Percentiles rank a stretch among this genome's conserved stretches.
These are phyloP conservation scores for Fraxinus greggii DNA, from an alignment of 305 asterid species.

Conservation along the genomic window DNA sequence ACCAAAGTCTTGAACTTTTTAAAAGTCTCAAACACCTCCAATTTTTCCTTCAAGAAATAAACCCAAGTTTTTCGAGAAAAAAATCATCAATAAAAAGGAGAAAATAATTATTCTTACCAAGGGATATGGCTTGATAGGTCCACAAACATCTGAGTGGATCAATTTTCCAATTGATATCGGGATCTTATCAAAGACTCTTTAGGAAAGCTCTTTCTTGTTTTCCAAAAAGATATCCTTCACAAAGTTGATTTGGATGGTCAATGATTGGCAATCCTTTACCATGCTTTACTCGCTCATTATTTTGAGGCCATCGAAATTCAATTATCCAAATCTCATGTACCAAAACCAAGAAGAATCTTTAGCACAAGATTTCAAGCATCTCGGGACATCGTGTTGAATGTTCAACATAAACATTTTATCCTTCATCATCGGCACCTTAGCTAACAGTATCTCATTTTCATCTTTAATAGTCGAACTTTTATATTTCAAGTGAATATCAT, in stretches of 20 bases:
- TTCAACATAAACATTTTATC: too few species aligned
- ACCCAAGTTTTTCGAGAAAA: neutral
- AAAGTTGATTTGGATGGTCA: neutral
- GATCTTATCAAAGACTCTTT: neutral
- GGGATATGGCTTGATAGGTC: neutral
- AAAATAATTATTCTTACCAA: neutral
- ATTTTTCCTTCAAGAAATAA: neutral
- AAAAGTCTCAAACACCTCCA: neutral
- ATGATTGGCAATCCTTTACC: neutral
- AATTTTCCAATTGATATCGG: neutral
- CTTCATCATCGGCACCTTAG: too few species aligned
- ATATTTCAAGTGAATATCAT: too few species aligned
- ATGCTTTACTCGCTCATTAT: neutral
- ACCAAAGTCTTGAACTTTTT: constrained; percentile 5
- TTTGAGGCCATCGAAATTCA: neutral
- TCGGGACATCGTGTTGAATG: too few species aligned
- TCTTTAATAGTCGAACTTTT: too few species aligned
- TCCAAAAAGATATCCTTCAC: constrained; percentile 1
- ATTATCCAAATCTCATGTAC: neutral
- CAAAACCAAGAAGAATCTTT: neutral
- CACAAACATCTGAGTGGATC: neutral
- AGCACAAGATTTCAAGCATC: neutral
- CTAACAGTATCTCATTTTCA: too few species aligned
- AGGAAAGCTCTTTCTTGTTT: constrained; percentile 5
- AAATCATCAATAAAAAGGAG: neutral